phyloP scores from a whole-genome alignment of 495 filamentous ascomycete genomes.

The Hyaloscypha finlandica region DNA sequence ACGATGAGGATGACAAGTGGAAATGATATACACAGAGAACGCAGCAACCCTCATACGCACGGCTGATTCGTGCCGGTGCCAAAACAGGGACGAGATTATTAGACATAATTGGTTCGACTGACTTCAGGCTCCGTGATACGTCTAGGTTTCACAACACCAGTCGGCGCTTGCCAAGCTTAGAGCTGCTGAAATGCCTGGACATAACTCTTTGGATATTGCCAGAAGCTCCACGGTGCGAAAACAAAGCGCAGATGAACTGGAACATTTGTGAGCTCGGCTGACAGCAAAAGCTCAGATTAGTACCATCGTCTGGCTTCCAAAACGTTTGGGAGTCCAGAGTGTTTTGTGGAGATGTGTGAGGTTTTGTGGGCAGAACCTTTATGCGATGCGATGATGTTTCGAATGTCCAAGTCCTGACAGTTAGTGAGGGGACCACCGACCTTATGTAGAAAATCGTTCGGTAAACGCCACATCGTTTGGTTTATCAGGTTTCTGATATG shows the following conservation, averaged over 20 bases:
- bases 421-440: not conserved
- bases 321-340: not conserved
- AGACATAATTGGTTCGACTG: conserved; percentile 1
- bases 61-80: not conserved
- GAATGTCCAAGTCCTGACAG: not conserved
- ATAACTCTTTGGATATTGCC: not conserved
- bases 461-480: not conserved
- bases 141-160: conserved; percentile 6
- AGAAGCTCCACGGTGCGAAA: not conserved
- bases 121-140: conserved; percentile 13
- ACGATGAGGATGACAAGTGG: not conserved
- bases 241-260: not conserved
- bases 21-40: not conserved
- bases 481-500: not conserved
- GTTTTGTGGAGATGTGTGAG: not conserved
- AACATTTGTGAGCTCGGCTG: no score
- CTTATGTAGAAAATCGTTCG: not conserved
- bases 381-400: not conserved
- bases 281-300: no score
- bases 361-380: not conserved
- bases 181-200: not conserved
- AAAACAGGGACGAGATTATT: not conserved
- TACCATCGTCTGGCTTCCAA: not conserved
- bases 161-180: not conserved
- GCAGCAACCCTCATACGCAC: not conserved